Percentiles rank a stretch among this genome's conserved stretches.
Evolutionary conservation across 106 monocot species (phyloP).

Genomic region (Dendrobium officinale): DNA sequence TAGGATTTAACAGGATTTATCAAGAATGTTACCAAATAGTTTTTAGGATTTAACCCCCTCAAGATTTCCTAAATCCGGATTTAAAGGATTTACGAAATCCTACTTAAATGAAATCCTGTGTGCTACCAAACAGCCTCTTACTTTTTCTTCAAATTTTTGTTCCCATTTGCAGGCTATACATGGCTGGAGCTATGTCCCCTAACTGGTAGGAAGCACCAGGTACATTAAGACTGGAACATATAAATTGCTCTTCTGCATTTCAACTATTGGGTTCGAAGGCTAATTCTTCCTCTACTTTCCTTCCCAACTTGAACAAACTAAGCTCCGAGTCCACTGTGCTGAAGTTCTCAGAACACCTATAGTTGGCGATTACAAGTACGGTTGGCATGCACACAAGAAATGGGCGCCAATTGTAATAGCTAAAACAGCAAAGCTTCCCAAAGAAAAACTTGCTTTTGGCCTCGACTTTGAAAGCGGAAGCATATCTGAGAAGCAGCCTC

Average conservation of each 20-base stretch:
- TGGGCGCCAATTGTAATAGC: constrained; percentile 25
- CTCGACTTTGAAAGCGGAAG: constrained; percentile 46
- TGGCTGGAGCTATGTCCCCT: constrained; percentile 85
- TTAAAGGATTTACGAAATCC: no score
- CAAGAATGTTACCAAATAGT: no score
- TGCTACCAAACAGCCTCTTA: neutral
- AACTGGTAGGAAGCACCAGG: constrained; percentile 99
- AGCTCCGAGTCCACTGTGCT: constrained; percentile 94
- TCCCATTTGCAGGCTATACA: constrained; percentile 42
- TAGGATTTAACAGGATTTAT: no score
- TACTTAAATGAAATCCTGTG: no score
- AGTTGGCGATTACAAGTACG: constrained; percentile 92
- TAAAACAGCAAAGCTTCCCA: constrained; percentile 4
- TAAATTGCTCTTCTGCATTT: neutral
- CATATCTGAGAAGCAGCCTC: constrained; percentile 43
- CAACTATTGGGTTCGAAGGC: neutral
- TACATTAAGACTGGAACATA: constrained; percentile 3
- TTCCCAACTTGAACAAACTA: constrained; percentile 5
- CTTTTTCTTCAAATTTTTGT: neutral
- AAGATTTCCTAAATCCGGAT: no score
- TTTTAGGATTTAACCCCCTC: no score
- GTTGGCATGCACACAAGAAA: constrained; percentile 51
- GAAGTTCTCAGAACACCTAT: constrained; percentile 81
- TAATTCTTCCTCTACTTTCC: constrained; percentile 3
- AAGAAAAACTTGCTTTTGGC: constrained; percentile 42